Evolutionary conservation across 2,329 filamentous ascomycete species (phyloP).

Genomic region (Pestalotiopsis sp.): DNA sequence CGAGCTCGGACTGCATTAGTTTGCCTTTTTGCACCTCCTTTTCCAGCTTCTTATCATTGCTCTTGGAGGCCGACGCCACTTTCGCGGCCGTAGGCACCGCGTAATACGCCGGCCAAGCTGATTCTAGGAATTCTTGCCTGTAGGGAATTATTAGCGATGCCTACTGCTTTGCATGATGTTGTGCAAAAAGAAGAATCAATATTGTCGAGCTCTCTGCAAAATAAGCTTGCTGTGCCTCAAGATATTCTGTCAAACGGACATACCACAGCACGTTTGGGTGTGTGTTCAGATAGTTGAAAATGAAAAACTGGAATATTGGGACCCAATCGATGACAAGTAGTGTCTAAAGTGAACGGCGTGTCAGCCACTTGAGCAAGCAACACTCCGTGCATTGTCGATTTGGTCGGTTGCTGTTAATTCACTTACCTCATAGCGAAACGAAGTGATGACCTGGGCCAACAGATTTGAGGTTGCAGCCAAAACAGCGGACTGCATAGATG

Average conservation of each 20-base stretch:
- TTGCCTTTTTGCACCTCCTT: slow-evolving; percentile 36
- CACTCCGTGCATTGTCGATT: not conserved
- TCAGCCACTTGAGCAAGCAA: not conserved
- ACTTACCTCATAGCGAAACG: slow-evolving; percentile 62
- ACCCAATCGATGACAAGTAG: slow-evolving; percentile 65
- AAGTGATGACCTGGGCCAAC: slow-evolving; percentile 70
- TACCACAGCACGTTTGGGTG: slow-evolving; percentile 86
- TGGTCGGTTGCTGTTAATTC: not conserved
- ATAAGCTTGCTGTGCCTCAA: not conserved
- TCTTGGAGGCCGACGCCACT: slow-evolving; percentile 39
- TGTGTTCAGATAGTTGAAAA: slow-evolving; percentile 73
- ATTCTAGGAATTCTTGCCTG: slow-evolving; percentile 77
- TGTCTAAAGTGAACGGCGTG: slow-evolving; percentile 40
- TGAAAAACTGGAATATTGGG: slow-evolving; percentile 74
- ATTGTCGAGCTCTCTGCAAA: not conserved
- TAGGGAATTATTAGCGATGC: not conserved
- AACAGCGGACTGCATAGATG: slow-evolving; percentile 66
- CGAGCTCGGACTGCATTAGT: slow-evolving; percentile 55
- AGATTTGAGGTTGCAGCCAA: slow-evolving; percentile 72
- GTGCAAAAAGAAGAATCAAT: not conserved
- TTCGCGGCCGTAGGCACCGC: slow-evolving; percentile 41
- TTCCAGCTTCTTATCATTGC: slow-evolving; percentile 44
- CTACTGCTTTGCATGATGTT: not conserved
- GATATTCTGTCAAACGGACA: slow-evolving; percentile 21
- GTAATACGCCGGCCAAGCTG: slow-evolving; percentile 69